phyloP scores from a whole-genome alignment of 805 yeast genomes.

The Saccharomycopsis synnaedendra region DNA sequence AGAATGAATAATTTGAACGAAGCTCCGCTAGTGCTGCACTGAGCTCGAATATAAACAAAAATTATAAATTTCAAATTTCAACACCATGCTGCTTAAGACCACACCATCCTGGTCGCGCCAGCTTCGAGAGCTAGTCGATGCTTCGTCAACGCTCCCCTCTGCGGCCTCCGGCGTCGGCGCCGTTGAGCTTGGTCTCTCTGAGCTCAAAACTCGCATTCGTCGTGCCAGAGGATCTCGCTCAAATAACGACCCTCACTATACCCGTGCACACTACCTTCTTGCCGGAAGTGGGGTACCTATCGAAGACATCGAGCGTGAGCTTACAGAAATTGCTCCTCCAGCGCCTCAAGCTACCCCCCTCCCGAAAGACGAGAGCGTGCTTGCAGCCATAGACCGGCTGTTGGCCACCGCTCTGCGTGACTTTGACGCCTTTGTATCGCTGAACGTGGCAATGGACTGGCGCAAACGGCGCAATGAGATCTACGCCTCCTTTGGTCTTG shows the following conservation, averaged over 20 bases:
- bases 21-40: too few relatives aligned
- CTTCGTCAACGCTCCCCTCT: constrained; percentile 65
- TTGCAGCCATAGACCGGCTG: constrained; percentile 74
- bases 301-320: constrained; percentile 60
- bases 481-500: constrained; percentile 52
- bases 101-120: constrained; percentile 14
- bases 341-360: constrained; percentile 11
- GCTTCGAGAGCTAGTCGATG: constrained; percentile 64
- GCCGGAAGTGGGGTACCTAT: constrained; percentile 85
- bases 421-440: constrained; percentile 66
- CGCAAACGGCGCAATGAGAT: constrained; percentile 62
- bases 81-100: too few relatives aligned
- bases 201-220: constrained; percentile 58
- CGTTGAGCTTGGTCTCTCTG: constrained; percentile 68
- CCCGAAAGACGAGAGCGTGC: constrained; percentile 73
- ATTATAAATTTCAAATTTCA: too few relatives aligned
- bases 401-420: constrained; percentile 65
- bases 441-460: constrained; percentile 78
- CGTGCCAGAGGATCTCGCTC: constrained; percentile 39
- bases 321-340: constrained; percentile 26
- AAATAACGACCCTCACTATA: constrained; percentile 31
- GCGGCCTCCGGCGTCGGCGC: constrained; percentile 60
- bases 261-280: constrained; percentile 76
- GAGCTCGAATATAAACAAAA: too few relatives aligned
- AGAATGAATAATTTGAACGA: too few relatives aligned